Conservation (phyloP, 139 green algal genomes). For the Chlamydomonas urium region DNA sequence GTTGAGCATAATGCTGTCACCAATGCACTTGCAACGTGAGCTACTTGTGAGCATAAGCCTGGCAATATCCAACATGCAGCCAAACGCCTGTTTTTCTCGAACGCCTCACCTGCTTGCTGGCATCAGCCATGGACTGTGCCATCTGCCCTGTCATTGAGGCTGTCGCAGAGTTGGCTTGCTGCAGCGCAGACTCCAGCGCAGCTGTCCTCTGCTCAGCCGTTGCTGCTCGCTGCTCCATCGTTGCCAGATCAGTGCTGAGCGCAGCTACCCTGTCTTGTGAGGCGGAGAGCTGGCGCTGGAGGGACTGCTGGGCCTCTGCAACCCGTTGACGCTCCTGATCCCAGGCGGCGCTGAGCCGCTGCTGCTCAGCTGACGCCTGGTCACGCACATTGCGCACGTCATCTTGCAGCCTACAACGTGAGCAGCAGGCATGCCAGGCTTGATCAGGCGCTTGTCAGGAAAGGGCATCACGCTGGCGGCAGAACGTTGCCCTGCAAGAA, state of each 20-base stretch:
- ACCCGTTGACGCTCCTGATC: too few species aligned
- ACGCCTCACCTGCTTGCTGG: not conserved
- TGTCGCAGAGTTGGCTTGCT: conserved; percentile 43
- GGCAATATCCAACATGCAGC: too few species aligned
- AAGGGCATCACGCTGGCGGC: too few species aligned
- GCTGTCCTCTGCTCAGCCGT: conserved; percentile 20
- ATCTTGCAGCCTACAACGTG: conserved; percentile 23
- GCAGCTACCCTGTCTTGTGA: not conserved
- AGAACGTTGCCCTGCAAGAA: too few species aligned
- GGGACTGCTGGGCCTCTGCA: not conserved
- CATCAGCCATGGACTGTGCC: conserved; percentile 36
- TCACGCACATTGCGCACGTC: conserved; percentile 24
- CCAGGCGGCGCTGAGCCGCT: too few species aligned
- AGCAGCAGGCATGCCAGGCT: too few species aligned
- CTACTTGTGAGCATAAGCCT: too few species aligned
- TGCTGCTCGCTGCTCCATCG: conserved; percentile 18
- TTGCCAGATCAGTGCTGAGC: not conserved
- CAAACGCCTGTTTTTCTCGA: too few species aligned
- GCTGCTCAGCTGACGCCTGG: too few species aligned
- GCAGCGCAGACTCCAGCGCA: conserved; percentile 37
- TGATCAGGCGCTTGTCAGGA: too few species aligned
- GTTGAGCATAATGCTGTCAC: too few species aligned
- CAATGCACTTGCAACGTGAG: too few species aligned
- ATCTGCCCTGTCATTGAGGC: conserved; percentile 49
- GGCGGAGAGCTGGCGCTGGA: not conserved